Evolutionary conservation across 768 basidiomycete genomes (phyloP).

Genomic region (Mycena rosella): DNA sequence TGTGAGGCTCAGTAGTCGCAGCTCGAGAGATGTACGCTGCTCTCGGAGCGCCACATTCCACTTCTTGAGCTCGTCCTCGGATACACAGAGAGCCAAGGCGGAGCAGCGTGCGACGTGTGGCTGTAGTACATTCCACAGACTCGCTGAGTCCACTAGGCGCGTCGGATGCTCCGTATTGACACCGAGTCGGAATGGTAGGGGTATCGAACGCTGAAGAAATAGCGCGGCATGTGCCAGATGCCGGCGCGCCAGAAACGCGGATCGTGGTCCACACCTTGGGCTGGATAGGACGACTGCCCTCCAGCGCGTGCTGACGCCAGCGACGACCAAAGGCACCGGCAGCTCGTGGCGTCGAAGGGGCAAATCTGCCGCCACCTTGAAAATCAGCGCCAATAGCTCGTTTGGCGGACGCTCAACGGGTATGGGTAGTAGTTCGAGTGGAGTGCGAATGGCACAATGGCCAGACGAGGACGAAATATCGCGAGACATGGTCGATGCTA

Average conservation of each 20-base stretch:
- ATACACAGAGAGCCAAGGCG: conserved; percentile 4
- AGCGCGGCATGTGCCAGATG: neutral
- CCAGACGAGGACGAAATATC: neutral
- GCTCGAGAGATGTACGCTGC: too few relatives aligned
- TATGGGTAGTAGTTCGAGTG: neutral
- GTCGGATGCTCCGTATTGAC: neutral
- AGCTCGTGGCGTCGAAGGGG: neutral
- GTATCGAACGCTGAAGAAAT: neutral
- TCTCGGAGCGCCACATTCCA: neutral
- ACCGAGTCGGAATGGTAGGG: conserved; percentile 9
- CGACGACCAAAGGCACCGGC: neutral
- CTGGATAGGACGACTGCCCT: neutral
- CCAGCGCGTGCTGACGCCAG: conserved; percentile 5
- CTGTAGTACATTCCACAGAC: neutral
- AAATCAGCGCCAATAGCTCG: conserved; percentile 14
- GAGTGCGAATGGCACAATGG: neutral
- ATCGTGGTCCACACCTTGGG: conserved; percentile 15
- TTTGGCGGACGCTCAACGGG: neutral
- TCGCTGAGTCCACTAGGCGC: fast-evolving
- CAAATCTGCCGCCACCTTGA: conserved; percentile 8
- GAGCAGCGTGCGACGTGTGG: conserved; percentile 11
- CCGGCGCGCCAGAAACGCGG: neutral
- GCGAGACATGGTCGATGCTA: neutral
- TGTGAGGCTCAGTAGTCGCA: conserved; percentile 1
- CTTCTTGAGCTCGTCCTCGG: neutral